Evolutionary conservation across 2,329 filamentous ascomycete genomes (phyloP).

Genomic region (Beauveria bassiana): DNA sequence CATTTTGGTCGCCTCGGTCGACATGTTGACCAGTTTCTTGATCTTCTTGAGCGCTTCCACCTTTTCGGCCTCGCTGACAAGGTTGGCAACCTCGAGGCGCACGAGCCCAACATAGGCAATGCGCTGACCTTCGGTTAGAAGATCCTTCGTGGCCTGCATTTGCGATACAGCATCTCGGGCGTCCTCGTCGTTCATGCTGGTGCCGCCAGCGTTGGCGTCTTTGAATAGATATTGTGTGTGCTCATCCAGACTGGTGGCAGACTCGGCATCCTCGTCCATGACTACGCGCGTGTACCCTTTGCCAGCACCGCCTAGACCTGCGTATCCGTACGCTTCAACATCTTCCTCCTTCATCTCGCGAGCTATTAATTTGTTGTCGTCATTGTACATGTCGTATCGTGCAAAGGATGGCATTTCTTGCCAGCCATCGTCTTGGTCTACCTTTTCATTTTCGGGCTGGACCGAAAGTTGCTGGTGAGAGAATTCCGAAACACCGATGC

Average conservation of each 20-base stretch:
- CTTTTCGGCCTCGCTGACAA: conserved; percentile 61
- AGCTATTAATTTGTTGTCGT: conserved; percentile 81
- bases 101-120: conserved; percentile 94
- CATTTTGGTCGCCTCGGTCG: conserved; percentile 78
- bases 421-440: conserved; percentile 65
- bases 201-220: conserved; percentile 52
- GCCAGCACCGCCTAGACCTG: conserved; percentile 75
- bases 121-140: conserved; percentile 89
- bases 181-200: conserved; percentile 66
- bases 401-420: conserved; percentile 92
- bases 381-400: conserved; percentile 91
- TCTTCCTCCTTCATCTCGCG: conserved; percentile 68
- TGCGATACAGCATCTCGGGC: conserved; percentile 80
- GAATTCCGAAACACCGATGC: conserved; percentile 62
- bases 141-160: conserved; percentile 90
- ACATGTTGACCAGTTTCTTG: conserved; percentile 64
- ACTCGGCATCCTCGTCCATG: conserved; percentile 89
- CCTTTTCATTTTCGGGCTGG: conserved; percentile 45
- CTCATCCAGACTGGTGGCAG: conserved; percentile 92
- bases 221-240: conserved; percentile 96
- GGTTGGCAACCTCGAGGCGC: conserved; percentile 68
- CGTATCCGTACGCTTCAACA: conserved; percentile 61
- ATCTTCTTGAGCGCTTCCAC: conserved; percentile 55
- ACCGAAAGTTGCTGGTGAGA: conserved; percentile 75
- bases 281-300: conserved; percentile 95